Percentiles rank a stretch among this genome's conserved stretches.
These are phyloP conservation scores for Zizania latifolia DNA, from an alignment of 176 grass and related monocot genomes.

Conservation along the genomic window DNA sequence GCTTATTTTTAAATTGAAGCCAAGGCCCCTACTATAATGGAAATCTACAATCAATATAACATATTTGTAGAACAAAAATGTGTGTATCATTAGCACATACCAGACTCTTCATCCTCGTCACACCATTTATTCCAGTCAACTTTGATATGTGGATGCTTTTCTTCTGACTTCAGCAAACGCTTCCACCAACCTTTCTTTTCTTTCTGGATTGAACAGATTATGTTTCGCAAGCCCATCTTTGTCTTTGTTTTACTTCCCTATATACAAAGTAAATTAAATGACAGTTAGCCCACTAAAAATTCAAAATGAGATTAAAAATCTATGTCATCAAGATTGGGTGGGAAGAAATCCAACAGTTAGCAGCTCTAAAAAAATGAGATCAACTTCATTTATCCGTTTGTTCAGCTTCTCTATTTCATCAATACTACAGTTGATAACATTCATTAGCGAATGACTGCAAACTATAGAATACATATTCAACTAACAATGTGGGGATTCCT, in stretches of 20 bases:
- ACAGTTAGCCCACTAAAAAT: not conserved
- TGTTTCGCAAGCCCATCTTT: slow-evolving; percentile 73
- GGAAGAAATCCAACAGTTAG: not conserved
- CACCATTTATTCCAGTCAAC: slow-evolving; percentile 99
- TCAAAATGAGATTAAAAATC: not conserved
- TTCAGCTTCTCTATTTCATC: not conserved
- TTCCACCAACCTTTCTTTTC: slow-evolving; percentile 97
- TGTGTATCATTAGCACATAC: slow-evolving; percentile 30
- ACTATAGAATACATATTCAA: not conserved
- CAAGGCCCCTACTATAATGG: not conserved
- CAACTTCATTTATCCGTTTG: not conserved
- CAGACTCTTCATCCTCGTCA: slow-evolving; percentile 91
- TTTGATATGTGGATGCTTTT: slow-evolving; percentile 90
- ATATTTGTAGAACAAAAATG: not conserved
- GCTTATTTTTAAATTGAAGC: not conserved
- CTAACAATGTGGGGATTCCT: not conserved
- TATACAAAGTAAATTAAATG: not conserved
- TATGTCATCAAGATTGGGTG: not conserved
- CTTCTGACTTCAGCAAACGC: slow-evolving; percentile 78
- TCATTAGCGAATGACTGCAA: not conserved
- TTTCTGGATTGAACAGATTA: slow-evolving; percentile 80
- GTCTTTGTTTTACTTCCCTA: slow-evolving; percentile 81
- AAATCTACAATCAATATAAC: slow-evolving; percentile 1
- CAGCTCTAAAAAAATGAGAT: not conserved
- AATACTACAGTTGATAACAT: not conserved